Evolutionary conservation across 306 rosid species (phyloP).

Genomic region (Arachis hypogaea): DNA sequence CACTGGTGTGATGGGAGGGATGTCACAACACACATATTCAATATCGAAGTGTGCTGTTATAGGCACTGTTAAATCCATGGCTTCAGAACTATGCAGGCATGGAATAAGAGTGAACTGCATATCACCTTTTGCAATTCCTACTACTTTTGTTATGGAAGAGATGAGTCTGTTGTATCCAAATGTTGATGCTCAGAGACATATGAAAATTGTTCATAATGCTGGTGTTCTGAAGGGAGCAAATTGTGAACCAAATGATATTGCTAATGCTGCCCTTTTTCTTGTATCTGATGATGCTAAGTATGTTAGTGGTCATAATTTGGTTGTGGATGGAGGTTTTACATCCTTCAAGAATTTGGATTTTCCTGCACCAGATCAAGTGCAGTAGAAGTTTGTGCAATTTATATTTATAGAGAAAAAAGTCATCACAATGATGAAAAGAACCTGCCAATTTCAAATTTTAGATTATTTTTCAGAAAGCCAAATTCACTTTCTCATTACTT

Average conservation of each 20-base stretch:
- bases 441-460: background rate
- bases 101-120: constrained; percentile 79
- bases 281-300: constrained; percentile 82
- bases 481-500: background rate
- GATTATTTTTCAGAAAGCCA: constrained; percentile 8
- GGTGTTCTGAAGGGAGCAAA: constrained; percentile 65
- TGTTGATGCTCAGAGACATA: constrained; percentile 42
- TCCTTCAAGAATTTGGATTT: constrained; percentile 66
- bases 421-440: constrained; percentile 17
- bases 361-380: constrained; percentile 56
- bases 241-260: constrained; percentile 75
- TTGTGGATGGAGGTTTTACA: constrained; percentile 90
- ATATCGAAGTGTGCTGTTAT: constrained; percentile 71
- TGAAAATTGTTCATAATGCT: constrained; percentile 47
- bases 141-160: constrained; percentile 57
- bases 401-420: background rate
- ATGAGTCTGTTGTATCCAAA: constrained; percentile 57
- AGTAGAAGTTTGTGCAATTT: constrained; percentile 37
- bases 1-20: constrained; percentile 77
- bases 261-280: constrained; percentile 83
- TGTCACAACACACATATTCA: constrained; percentile 73
- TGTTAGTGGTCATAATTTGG: constrained; percentile 79
- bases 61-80: constrained; percentile 74
- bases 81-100: constrained; percentile 64
- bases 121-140: constrained; percentile 80